phyloP scores from a whole-genome alignment of 306 rosid genomes.

The Cicer chorassanicum region DNA sequence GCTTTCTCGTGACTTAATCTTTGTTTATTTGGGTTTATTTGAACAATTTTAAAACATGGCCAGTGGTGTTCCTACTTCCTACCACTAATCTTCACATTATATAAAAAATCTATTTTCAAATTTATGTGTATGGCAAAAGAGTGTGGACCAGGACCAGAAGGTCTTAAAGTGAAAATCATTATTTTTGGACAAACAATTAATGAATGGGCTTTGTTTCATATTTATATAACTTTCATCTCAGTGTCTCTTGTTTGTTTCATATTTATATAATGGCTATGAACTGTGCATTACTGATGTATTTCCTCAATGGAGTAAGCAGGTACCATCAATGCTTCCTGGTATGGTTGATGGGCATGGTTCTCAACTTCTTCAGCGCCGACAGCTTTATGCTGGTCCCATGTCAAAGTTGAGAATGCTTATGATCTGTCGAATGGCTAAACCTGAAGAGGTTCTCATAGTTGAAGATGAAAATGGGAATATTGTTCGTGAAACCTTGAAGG shows the following conservation, averaged over 20 bases:
- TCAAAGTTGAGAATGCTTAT: conserved; percentile 96
- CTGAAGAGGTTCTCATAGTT: conserved; percentile 98
- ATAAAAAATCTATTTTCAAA: conserved; percentile 7
- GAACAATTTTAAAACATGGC: neutral
- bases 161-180: neutral
- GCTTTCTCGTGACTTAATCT: neutral
- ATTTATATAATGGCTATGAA: neutral
- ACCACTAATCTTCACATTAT: conserved; percentile 6
- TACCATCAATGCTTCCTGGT: conserved; percentile 70
- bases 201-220: neutral
- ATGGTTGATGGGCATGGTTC: conserved; percentile 88
- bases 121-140: neutral
- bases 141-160: neutral
- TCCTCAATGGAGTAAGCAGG: conserved; percentile 51
- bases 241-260: neutral
- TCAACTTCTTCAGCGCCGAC: conserved; percentile 80
- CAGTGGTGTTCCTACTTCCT: neutral
- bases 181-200: neutral
- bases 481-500: conserved; percentile 98
- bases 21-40: neutral
- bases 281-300: conserved; percentile 3
- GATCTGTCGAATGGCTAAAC: conserved; percentile 99
- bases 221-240: neutral
- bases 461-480: conserved; percentile 99
- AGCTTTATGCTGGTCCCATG: conserved; percentile 83